Evolutionary conservation across 148 eudicot species (phyloP).

Genomic region (Rheum nobile): DNA sequence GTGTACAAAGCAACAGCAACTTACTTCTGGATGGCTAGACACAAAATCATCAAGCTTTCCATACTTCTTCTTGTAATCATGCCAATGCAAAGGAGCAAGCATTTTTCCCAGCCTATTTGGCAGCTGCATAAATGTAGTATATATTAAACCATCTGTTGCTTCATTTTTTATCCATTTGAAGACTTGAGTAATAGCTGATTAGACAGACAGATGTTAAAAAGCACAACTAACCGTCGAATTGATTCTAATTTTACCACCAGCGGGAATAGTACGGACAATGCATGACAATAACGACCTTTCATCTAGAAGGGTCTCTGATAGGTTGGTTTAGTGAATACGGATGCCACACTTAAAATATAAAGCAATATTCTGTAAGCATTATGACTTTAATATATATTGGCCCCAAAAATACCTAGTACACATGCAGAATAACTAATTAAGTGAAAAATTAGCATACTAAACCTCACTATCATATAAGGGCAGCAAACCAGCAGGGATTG

Average conservation of each 20-base stretch:
- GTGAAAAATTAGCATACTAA: too few species aligned
- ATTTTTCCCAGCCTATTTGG: constrained; percentile 93
- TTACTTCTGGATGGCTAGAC: constrained; percentile 87
- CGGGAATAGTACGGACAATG: constrained; percentile 84
- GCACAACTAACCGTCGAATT: constrained; percentile 71
- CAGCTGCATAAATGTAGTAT: constrained; percentile 36
- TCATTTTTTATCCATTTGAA: neutral
- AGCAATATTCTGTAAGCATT: too few species aligned
- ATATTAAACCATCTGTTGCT: neutral
- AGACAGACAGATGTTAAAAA: neutral
- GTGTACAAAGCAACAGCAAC: neutral
- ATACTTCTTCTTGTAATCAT: constrained; percentile 76
- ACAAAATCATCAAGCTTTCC: constrained; percentile 97
- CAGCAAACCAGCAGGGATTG: too few species aligned
- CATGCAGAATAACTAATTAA: too few species aligned
- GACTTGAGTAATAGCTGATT: neutral
- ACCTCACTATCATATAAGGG: too few species aligned
- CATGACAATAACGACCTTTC: constrained; percentile 72
- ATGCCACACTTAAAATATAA: too few species aligned
- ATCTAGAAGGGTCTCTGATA: constrained; percentile 52
- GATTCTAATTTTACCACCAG: constrained; percentile 76
- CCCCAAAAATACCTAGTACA: too few species aligned
- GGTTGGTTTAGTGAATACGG: too few species aligned
- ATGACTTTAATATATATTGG: too few species aligned
- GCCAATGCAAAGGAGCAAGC: constrained; percentile 98